phyloP scores from a whole-genome alignment of 2,329 filamentous ascomycete genomes.

The Chrysosphaeria jannelii region DNA sequence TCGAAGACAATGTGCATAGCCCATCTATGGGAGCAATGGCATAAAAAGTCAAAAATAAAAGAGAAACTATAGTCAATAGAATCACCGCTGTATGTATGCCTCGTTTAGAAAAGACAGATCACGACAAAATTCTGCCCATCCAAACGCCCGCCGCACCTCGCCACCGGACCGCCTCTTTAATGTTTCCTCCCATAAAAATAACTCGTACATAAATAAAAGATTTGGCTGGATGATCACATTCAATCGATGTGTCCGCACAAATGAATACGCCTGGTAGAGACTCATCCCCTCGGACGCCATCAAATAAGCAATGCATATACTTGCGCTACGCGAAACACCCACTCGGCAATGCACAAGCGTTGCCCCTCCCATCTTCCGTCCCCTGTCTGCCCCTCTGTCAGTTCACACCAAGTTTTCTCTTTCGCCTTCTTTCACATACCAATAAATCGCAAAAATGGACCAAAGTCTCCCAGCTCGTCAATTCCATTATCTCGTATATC shows the following conservation, averaged over 20 bases:
- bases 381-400: too few relatives aligned
- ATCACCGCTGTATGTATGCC: slow-evolving; percentile 60
- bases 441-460: slow-evolving; percentile 68
- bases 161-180: slow-evolving; percentile 10
- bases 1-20: neutral
- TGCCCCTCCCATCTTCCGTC: slow-evolving; percentile 44
- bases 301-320: slow-evolving; percentile 95
- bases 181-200: slow-evolving; percentile 81
- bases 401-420: too few relatives aligned
- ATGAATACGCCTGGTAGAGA: slow-evolving; percentile 84
- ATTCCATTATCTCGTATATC: slow-evolving; percentile 91
- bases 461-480: slow-evolving; percentile 66
- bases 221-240: slow-evolving; percentile 98
- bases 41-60: neutral
- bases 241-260: slow-evolving; percentile 65
- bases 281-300: slow-evolving; percentile 60
- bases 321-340: slow-evolving; percentile 80
- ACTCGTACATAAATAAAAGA: slow-evolving; percentile 76
- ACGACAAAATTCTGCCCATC: slow-evolving; percentile 66
- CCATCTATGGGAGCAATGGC: too few relatives aligned
- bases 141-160: slow-evolving; percentile 41
- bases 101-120: slow-evolving; percentile 92
- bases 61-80: too few relatives aligned
- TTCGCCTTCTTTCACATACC: too few relatives aligned
- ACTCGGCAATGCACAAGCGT: slow-evolving; percentile 92